Percentiles rank a stretch among this genome's conserved stretches.
Evolutionary conservation across 2,329 filamentous ascomycete genomes (phyloP).

Genomic region (Claviceps pusilla): DNA sequence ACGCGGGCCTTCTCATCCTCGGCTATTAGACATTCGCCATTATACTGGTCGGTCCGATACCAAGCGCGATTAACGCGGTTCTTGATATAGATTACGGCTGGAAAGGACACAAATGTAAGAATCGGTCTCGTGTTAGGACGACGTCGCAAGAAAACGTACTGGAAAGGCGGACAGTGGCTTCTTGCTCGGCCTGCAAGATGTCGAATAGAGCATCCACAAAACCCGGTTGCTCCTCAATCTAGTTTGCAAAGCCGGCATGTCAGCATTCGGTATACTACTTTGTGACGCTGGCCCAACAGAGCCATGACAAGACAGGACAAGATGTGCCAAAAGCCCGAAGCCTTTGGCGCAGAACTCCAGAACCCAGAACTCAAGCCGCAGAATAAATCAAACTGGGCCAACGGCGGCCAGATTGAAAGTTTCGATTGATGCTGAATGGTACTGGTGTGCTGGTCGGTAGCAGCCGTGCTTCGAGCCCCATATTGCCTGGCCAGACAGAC

Average conservation of each 20-base stretch:
- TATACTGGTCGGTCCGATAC: constrained; percentile 61
- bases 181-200: constrained; percentile 78
- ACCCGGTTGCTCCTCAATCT: constrained; percentile 82
- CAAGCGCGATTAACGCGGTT: constrained; percentile 91
- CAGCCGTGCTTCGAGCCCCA: neutral
- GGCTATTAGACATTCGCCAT: constrained; percentile 58
- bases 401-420: neutral
- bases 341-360: too few species aligned
- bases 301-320: neutral
- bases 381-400: neutral
- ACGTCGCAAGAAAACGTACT: constrained; percentile 43
- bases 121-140: constrained; percentile 5
- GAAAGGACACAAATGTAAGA: constrained; percentile 1
- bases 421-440: neutral
- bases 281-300: neutral
- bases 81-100: constrained; percentile 95
- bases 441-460: neutral
- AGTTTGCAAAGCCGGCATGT: constrained; percentile 6
- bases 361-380: too few species aligned
- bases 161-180: constrained; percentile 69
- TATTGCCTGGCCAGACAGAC: neutral
- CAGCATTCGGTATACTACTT: neutral
- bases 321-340: too few species aligned
- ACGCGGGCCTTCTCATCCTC: constrained; percentile 83
- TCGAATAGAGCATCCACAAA: constrained; percentile 85